Evolutionary conservation across 2,329 filamentous ascomycete genomes (phyloP).

Genomic region (Botrytis tulipae): DNA sequence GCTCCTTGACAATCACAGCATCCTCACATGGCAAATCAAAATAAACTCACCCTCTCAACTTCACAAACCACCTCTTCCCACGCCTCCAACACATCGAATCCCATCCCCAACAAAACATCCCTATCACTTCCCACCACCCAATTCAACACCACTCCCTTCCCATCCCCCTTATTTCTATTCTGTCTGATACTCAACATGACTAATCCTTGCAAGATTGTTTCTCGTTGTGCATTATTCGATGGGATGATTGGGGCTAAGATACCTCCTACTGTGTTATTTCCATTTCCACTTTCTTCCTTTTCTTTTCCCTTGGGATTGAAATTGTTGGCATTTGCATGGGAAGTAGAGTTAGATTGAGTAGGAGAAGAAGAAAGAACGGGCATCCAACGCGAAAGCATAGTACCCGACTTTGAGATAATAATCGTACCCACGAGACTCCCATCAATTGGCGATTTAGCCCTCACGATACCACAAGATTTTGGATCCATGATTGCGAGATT

Average conservation of each 20-base stretch:
- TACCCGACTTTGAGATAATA: slow-evolving; percentile 61
- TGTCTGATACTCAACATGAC: slow-evolving; percentile 64
- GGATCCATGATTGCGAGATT: slow-evolving; percentile 60
- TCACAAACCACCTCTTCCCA: slow-evolving; percentile 79
- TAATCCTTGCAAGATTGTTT: slow-evolving; percentile 62
- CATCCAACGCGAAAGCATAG: slow-evolving; percentile 58
- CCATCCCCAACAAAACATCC: slow-evolving; percentile 74
- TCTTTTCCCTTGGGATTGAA: background rate
- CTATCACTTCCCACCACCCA: slow-evolving; percentile 37
- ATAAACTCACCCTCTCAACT: slow-evolving; percentile 48
- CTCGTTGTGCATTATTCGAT: slow-evolving; percentile 56
- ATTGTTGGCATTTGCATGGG: background rate
- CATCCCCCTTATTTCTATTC: slow-evolving; percentile 62
- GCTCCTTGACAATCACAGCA: background rate
- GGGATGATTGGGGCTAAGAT: slow-evolving; percentile 67
- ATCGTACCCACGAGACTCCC: slow-evolving; percentile 62
- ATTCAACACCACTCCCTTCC: slow-evolving; percentile 54
- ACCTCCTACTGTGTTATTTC: slow-evolving; percentile 52
- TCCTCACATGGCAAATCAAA: background rate
- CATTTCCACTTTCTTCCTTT: background rate
- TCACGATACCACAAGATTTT: slow-evolving; percentile 61
- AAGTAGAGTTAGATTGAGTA: background rate
- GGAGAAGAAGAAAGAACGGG: slow-evolving; percentile 54
- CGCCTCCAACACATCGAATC: slow-evolving; percentile 73
- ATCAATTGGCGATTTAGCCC: slow-evolving; percentile 61